Evolutionary conservation across 768 basidiomycete genomes (phyloP).

Genomic region (Termitomyces bulborhizus): DNA sequence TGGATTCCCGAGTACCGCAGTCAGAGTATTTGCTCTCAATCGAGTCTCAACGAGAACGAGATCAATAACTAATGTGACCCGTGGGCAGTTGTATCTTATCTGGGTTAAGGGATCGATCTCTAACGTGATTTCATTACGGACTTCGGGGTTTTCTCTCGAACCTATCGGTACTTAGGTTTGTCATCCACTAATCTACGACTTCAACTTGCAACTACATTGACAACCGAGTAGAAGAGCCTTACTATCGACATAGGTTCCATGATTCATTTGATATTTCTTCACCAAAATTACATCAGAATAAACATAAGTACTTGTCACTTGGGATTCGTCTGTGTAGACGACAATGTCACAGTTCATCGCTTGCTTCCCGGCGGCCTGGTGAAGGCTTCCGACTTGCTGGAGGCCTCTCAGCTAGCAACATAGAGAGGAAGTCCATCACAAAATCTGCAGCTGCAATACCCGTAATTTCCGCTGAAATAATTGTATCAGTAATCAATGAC

Average conservation of each 20-base stretch:
- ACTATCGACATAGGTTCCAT: neutral
- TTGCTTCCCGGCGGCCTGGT: neutral
- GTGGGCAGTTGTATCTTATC: neutral
- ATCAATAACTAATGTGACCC: neutral
- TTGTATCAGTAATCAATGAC: neutral
- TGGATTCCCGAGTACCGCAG: neutral
- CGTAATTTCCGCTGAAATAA: conserved; percentile 52
- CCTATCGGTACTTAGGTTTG: neutral
- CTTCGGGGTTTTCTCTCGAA: too few relatives aligned
- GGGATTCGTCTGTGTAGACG: neutral
- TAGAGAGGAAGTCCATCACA: conserved; percentile 61
- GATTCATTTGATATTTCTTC: too few relatives aligned
- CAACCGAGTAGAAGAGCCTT: neutral
- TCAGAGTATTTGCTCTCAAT: too few relatives aligned
- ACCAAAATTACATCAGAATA: too few relatives aligned
- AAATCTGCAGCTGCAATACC: conserved; percentile 64
- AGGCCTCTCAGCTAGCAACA: conserved; percentile 44
- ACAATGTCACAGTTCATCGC: conserved; percentile 10
- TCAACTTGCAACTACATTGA: neutral
- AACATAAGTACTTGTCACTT: neutral
- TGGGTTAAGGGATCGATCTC: neutral
- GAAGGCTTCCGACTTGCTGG: conserved; percentile 9
- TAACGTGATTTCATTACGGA: too few relatives aligned
- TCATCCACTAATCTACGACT: too few relatives aligned
- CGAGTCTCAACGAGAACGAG: neutral